Conservation (phyloP, 768 basidiomycete species). For the Mycena alexandri region DNA sequence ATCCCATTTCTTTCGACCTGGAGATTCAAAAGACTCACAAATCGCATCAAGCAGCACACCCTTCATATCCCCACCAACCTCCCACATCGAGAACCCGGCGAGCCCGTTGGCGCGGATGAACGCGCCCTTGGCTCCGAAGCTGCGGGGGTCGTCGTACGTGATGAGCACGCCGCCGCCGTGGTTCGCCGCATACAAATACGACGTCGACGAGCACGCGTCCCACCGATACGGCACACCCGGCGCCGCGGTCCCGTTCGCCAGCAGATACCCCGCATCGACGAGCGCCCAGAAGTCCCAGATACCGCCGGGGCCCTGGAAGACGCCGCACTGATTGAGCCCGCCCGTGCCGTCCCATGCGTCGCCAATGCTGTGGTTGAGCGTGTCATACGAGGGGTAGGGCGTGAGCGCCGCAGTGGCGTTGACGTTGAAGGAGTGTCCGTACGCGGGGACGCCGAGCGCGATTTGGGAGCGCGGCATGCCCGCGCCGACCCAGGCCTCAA, state of each 20-base stretch:
- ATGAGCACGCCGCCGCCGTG: constrained; percentile 53
- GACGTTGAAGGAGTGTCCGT: constrained; percentile 85
- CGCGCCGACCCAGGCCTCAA: constrained; percentile 79
- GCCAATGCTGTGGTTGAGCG: constrained; percentile 62
- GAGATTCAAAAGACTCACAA: constrained; percentile 12
- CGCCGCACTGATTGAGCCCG: constrained; percentile 70
- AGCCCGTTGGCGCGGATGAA: constrained; percentile 67
- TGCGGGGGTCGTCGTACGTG: constrained; percentile 59
- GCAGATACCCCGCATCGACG: constrained; percentile 68
- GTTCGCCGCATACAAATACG: constrained; percentile 62
- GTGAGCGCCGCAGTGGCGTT: constrained; percentile 58
- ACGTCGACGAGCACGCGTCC: constrained; percentile 78
- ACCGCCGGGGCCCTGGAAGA: constrained; percentile 62
- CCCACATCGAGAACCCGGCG: constrained; percentile 79
- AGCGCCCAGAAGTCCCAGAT: constrained; percentile 76
- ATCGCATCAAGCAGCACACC: constrained; percentile 54
- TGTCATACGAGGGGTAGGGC: constrained; percentile 68
- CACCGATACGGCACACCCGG: constrained; percentile 64
- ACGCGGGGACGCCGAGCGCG: constrained; percentile 85
- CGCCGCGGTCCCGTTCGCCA: constrained; percentile 59
- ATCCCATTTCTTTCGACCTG: neutral
- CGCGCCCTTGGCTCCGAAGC: constrained; percentile 65
- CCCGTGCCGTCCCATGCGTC: constrained; percentile 73
- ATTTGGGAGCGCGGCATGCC: constrained; percentile 79
- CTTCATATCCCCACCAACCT: constrained; percentile 74